phyloP scores from a whole-genome alignment of 1,284 basidiomycete genomes.

The Puccinia brachypodii region DNA sequence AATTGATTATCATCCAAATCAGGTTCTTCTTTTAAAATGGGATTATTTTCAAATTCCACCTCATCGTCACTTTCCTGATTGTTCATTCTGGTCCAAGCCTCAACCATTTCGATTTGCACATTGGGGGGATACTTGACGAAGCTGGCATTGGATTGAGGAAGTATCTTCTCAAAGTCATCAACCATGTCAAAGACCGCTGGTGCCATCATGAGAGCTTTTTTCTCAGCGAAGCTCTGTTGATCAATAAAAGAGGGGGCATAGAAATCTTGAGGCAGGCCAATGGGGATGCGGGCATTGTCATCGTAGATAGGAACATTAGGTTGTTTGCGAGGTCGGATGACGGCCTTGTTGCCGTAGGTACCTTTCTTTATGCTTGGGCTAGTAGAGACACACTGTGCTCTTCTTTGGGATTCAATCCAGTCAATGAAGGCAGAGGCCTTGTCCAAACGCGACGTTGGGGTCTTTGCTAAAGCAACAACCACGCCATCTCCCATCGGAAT shows the following conservation, averaged over 20 bases:
- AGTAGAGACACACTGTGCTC: not conserved
- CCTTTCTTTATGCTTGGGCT: not conserved
- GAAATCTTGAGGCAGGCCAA: slow-evolving; percentile 38
- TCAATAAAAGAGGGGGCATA: slow-evolving; percentile 1
- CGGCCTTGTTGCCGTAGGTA: not conserved
- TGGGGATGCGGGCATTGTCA: not conserved
- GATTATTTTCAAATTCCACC: not conserved
- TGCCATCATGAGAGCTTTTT: slow-evolving; percentile 15
- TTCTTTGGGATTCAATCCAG: slow-evolving; percentile 21
- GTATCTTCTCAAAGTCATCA: not conserved
- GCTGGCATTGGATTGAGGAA: not conserved
- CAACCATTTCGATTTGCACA: not conserved
- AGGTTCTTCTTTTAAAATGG: not conserved
- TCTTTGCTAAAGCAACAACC: not conserved
- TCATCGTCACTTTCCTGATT: not conserved
- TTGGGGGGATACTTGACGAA: not conserved
- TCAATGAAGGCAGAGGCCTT: slow-evolving; percentile 27
- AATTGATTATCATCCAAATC: not conserved
- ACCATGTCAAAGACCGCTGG: slow-evolving; percentile 28
- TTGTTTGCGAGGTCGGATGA: not conserved
- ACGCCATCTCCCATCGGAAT: slow-evolving; percentile 23
- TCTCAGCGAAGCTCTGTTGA: not conserved
- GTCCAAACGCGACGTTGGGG: slow-evolving; percentile 18
- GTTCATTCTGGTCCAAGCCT: not conserved
- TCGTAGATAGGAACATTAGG: not conserved